Base-by-base conservation (phyloP, 768 basidiomycete species). In the Suillus weaverae region DNA sequence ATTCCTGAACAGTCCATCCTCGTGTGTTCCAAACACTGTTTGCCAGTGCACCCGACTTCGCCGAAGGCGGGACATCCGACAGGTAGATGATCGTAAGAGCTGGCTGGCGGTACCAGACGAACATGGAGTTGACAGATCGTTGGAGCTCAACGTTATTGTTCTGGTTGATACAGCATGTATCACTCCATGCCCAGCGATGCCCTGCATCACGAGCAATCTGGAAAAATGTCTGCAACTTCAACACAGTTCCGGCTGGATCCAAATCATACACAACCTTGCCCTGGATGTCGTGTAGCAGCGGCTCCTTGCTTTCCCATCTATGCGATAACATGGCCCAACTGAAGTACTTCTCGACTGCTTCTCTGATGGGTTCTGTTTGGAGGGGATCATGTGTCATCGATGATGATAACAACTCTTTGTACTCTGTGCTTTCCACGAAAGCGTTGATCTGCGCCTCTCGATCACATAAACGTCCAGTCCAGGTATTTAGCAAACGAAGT, bases 1-100 rank as follows among this genome's bases (percentile, higher is more conserved):
- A 61, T 55, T 73, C 72, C 36, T 74, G 72, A 36, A 73, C 66
- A 8, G 72, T 73, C 73, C 72, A 73, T 5, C 67, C 72, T 44
- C 73, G 67, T 14, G 60, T 68, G 18, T 67, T 65, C 72, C 72
- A 73, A 9, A 20, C 44, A 10, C 44, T n/a, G 7, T 36, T 38
- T 50, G 43, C 44, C 44, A 46, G 20, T 46, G 6, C 64, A 20
- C 46, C 59, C 39, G 44, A n/a, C n/a, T 46, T 46, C 44, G 44
- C n/a, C n/a, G 9, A 46, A n/a, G 44, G n/a, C n/a, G 20, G n/a
- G 4, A 46, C 44, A n/a, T 46, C 44, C n/a, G 44, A 46, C 10
- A 46, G 44, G n/a, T 46, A 46, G 14, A 61, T 60, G 16, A 61
- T 20, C 22, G 64, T 65, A 33, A 67, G 36, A n/a, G 61, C 16